phyloP scores from a whole-genome alignment of 345 rosid genomes.

The Rhodomyrtus tomentosa region DNA sequence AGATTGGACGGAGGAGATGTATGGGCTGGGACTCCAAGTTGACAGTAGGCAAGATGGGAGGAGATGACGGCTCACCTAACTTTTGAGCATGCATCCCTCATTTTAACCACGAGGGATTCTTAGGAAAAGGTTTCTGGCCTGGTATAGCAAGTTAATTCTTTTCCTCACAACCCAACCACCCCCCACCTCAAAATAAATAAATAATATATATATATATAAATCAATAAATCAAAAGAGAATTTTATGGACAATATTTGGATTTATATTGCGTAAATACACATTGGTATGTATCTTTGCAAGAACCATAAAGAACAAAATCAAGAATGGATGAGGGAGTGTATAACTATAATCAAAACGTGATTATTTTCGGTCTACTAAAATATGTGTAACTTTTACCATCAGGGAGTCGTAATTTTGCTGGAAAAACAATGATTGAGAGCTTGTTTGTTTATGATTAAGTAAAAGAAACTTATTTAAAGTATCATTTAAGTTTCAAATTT shows the following conservation, averaged over 20 bases:
- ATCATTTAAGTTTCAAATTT: not conserved
- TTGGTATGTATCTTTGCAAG: too few relatives aligned
- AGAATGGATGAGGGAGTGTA: not conserved
- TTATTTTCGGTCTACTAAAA: not conserved
- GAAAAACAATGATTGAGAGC: not conserved
- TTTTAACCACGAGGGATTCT: not conserved
- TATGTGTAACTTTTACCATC: too few relatives aligned
- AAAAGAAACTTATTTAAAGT: not conserved
- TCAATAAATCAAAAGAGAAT: not conserved
- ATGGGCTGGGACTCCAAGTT: not conserved
- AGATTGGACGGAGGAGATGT: not conserved
- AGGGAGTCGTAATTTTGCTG: not conserved
- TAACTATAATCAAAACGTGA: not conserved
- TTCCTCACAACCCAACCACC: too few relatives aligned
- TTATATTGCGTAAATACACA: too few relatives aligned
- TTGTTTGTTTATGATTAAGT: not conserved
- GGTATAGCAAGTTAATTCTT: not conserved
- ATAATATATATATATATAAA: too few relatives aligned
- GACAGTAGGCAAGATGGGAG: not conserved
- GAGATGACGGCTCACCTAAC: not conserved
- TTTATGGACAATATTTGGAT: too few relatives aligned
- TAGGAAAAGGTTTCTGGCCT: not conserved
- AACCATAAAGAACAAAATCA: not conserved
- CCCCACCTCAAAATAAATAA: too few relatives aligned
- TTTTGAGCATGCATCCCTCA: not conserved